Evolutionary conservation across 257 asterid species (phyloP), one percentile per base, ranked within the genome.

Genomic region (Agastache rugosa): DNA sequence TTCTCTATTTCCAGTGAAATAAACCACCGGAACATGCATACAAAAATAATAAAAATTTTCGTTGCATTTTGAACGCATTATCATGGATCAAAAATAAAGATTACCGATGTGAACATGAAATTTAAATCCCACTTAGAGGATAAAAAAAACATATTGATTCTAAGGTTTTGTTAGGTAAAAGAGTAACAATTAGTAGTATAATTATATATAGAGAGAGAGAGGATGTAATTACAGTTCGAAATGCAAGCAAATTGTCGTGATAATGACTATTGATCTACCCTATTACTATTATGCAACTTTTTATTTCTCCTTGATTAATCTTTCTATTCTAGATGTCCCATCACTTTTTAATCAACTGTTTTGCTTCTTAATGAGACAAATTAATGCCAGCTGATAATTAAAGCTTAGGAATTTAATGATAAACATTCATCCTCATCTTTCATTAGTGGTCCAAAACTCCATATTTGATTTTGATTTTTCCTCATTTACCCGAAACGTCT

Each of bases 201-300:
- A 79, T 71, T 37, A 23, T 14, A 53, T 16, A n/a, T 9, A 12
- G 37, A 35, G 15, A 35, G 42, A 53, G 74, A 51, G 23, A n/a
- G n/a, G 8, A 34, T 31, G 73, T 12, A 75, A 67, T 64, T 71
- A 35, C 41, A 56, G 15, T 53, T 53, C 45, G 19, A 72, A 65
- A 55, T 58, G 50, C 11, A n/a, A 66, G 56, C 75, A 75, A 64
- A 69, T 72, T 23, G 78, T 71, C 20, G 44, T 50, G 76, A 83
- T 22, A 53, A 50, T 69, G 84, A 83, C 80, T 31, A 63, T 72
- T 73, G 50, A 79, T 73, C 84, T 68, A 76, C 82, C 73, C 79
- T 76, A 37, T 56, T 48, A n/a, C n/a, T n/a, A 78, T 78, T 73
- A 66, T 67, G 72, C 67, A 39, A 56, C 60, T 48, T 31, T 39